phyloP scores from a whole-genome alignment of 148 eudicot species.

The Chenopodium quinoa region DNA sequence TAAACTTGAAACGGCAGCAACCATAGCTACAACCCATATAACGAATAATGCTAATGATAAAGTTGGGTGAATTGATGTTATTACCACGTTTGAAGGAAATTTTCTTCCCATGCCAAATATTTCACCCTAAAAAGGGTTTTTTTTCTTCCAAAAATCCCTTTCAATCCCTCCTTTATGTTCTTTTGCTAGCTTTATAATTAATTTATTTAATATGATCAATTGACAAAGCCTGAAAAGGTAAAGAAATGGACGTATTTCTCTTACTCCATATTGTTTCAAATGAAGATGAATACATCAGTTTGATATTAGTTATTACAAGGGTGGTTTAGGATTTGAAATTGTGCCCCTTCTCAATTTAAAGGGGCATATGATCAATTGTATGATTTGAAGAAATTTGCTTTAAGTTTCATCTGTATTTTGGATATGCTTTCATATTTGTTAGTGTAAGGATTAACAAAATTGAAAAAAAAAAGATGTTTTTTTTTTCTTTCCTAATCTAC shows the following conservation, averaged over 20 bases:
- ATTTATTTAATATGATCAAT: too few species aligned
- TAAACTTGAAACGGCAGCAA: slow-evolving; percentile 33
- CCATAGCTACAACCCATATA: slow-evolving; percentile 37
- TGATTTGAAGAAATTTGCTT: background rate
- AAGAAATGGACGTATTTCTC: background rate
- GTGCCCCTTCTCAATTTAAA: background rate
- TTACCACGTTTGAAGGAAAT: slow-evolving; percentile 30
- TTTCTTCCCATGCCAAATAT: slow-evolving; percentile 53
- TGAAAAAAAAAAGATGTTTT: background rate
- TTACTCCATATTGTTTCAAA: background rate
- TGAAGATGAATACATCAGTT: background rate
- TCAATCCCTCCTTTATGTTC: background rate
- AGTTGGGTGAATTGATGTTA: slow-evolving; percentile 26
- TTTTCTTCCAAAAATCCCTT: background rate
- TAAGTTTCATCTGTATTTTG: background rate
- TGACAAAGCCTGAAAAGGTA: background rate
- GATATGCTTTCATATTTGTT: background rate
- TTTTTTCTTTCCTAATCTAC: background rate
- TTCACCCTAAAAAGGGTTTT: background rate
- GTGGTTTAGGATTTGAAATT: background rate
- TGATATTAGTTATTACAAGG: background rate
- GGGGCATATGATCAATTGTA: background rate
- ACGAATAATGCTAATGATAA: slow-evolving; percentile 33
- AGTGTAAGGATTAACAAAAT: background rate
- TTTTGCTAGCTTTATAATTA: background rate